Evolutionary conservation across 202 grass and related monocot genomes (phyloP).

Genomic region (Brachypodium distachyon): DNA sequence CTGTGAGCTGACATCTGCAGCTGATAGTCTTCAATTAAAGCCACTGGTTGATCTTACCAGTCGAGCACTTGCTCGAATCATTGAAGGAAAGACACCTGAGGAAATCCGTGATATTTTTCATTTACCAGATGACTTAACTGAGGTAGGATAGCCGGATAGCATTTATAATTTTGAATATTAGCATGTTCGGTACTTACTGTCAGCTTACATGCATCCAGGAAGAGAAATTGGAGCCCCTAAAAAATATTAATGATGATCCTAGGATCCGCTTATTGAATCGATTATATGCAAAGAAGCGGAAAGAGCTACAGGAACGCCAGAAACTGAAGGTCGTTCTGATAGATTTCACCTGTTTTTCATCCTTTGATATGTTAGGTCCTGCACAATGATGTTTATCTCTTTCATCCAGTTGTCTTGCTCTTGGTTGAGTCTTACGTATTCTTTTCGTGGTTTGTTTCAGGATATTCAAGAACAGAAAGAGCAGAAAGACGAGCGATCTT

Average conservation of each 20-base stretch:
- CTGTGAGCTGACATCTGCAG: slow-evolving; percentile 96
- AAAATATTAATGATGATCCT: slow-evolving; percentile 97
- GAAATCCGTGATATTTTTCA: slow-evolving; percentile 99
- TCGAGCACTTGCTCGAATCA: slow-evolving; percentile 92
- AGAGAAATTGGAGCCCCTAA: slow-evolving; percentile 99
- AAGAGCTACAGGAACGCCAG: slow-evolving; percentile 87
- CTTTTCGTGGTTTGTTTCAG: slow-evolving; percentile 40
- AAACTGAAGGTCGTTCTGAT: slow-evolving; percentile 63
- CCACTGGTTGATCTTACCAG: slow-evolving; percentile 97
- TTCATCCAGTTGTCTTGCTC: background rate
- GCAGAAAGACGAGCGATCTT: slow-evolving; percentile 81
- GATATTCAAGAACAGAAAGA: slow-evolving; percentile 69
- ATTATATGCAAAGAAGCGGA: slow-evolving; percentile 95
- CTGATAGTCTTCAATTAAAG: slow-evolving; percentile 92
- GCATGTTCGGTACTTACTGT: slow-evolving; percentile 14
- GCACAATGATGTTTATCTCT: background rate
- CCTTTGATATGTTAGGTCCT: background rate
- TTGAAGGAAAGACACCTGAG: slow-evolving; percentile 98
- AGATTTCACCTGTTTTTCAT: background rate
- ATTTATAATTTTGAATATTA: background rate
- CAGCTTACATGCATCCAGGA: slow-evolving; percentile 57
- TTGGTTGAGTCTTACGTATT: slow-evolving; percentile 10
- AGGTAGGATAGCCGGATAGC: slow-evolving; percentile 39
- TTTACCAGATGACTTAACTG: slow-evolving; percentile 94
- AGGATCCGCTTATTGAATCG: slow-evolving; percentile 94